phyloP scores from a whole-genome alignment of 2,329 filamentous ascomycete species.

The Epichloe hybrida region DNA sequence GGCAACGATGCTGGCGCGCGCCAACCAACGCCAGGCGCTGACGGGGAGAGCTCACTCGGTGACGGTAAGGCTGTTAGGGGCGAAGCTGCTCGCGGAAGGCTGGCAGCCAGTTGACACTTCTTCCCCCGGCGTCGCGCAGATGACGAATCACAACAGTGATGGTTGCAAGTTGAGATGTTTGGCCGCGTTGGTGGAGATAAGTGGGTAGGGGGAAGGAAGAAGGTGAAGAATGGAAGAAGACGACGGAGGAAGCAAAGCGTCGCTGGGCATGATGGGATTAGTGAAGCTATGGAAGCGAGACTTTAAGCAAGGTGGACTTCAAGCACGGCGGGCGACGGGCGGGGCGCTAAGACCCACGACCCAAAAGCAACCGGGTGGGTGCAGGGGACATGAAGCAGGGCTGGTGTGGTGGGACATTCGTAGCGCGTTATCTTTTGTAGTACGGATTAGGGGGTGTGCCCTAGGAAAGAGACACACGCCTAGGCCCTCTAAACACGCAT shows the following conservation, averaged over 20 bases:
- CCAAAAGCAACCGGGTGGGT: slow-evolving; percentile 6
- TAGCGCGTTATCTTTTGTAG: too few relatives aligned
- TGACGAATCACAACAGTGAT: slow-evolving; percentile 7
- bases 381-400: slow-evolving; percentile 4
- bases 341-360: slow-evolving; percentile 5
- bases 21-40: not conserved
- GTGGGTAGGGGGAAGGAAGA: slow-evolving; percentile 13
- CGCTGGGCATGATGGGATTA: slow-evolving; percentile 12
- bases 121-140: not conserved
- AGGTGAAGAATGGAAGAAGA: slow-evolving; percentile 12
- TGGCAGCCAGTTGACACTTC: not conserved
- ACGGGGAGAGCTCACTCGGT: not conserved
- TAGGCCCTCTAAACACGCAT: too few relatives aligned
- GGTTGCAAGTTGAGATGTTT: slow-evolving; percentile 7
- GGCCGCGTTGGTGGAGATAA: slow-evolving; percentile 15
- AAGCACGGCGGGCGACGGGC: slow-evolving; percentile 1
- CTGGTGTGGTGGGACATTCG: too few relatives aligned
- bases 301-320: not conserved
- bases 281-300: slow-evolving; percentile 11
- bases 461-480: too few relatives aligned
- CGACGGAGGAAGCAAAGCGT: slow-evolving; percentile 13
- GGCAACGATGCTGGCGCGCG: not conserved
- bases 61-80: not conserved
- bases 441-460: too few relatives aligned
- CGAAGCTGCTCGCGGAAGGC: not conserved